Evolutionary conservation across 768 basidiomycete species (phyloP).

Genomic region (Termitomyces sp.): DNA sequence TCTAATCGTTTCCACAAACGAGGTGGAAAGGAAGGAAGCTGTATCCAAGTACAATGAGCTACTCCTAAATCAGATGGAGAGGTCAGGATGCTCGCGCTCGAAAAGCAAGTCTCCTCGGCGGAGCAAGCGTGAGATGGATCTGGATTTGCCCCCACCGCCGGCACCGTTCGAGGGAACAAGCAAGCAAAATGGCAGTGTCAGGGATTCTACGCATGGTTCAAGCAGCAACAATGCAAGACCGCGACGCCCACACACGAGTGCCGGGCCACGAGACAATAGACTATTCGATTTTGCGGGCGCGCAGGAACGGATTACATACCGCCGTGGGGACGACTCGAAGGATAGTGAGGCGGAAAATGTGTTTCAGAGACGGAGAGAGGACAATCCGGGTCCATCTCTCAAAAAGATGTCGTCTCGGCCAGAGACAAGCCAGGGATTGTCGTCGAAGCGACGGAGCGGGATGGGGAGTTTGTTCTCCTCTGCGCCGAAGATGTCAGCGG

Average conservation of each 20-base stretch:
- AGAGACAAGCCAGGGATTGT: slow-evolving; percentile 12
- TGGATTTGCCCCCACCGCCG: slow-evolving; percentile 33
- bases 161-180: slow-evolving; percentile 19
- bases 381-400: neutral
- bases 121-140: slow-evolving; percentile 27
- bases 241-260: slow-evolving; percentile 67
- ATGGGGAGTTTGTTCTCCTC: slow-evolving; percentile 13
- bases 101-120: slow-evolving; percentile 57
- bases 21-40: slow-evolving; percentile 60
- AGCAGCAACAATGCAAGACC: slow-evolving; percentile 12
- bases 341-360: slow-evolving; percentile 1
- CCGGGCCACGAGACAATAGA: slow-evolving; percentile 61
- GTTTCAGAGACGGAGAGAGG: slow-evolving; percentile 3
- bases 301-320: slow-evolving; percentile 6
- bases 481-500: slow-evolving; percentile 18
- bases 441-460: slow-evolving; percentile 13
- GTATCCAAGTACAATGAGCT: slow-evolving; percentile 51
- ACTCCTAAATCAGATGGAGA: slow-evolving; percentile 19
- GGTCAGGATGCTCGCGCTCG: slow-evolving; percentile 35
- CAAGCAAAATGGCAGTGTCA: slow-evolving; percentile 8
- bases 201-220: neutral
- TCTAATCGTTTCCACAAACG: slow-evolving; percentile 62
- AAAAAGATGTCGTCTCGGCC: slow-evolving; percentile 6
- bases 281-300: slow-evolving; percentile 23
- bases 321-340: neutral